phyloP scores from a whole-genome alignment of 371 early-diverging fungal genomes.

The Gilbertella persicaria region DNA sequence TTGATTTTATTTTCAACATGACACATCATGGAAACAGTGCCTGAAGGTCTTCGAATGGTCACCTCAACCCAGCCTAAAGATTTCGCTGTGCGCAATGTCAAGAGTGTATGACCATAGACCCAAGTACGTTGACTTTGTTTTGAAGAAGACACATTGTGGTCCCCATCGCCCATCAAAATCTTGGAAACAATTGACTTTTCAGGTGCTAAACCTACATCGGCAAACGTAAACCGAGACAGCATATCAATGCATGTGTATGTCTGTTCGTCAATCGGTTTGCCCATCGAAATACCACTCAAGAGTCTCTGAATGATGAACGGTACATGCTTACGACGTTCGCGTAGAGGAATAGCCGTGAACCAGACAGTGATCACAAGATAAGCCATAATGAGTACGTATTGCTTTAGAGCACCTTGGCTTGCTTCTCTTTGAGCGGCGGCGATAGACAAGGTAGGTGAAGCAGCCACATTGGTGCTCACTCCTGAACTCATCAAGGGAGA shows the following conservation, averaged over 20 bases:
- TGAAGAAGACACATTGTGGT: constrained; percentile 7
- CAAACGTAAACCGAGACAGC: constrained; percentile 83
- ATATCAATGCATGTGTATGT: constrained; percentile 92
- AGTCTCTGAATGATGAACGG: constrained; percentile 79
- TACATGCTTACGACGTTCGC: constrained; percentile 80
- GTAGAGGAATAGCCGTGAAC: constrained; percentile 77
- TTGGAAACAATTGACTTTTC: constrained; percentile 44
- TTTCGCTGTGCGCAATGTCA: constrained; percentile 72
- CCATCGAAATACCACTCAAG: constrained; percentile 51
- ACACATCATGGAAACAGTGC: constrained; percentile 71
- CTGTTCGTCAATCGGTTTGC: constrained; percentile 69
- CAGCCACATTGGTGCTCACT: neutral
- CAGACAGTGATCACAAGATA: constrained; percentile 89
- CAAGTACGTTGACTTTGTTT: constrained; percentile 64
- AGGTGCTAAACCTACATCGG: constrained; percentile 70
- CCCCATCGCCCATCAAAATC: constrained; percentile 45
- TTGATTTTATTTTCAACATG: constrained; percentile 76
- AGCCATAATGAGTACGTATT: constrained; percentile 87
- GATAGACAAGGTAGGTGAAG: neutral
- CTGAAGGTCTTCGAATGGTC: constrained; percentile 82
- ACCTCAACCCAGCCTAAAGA: constrained; percentile 79
- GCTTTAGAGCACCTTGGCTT: constrained; percentile 55
- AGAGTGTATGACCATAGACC: constrained; percentile 83
- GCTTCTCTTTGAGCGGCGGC: constrained; percentile 12
- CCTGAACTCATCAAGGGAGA: constrained; percentile 10